phyloP scores from a whole-genome alignment of 129 eudicot species.

The Chrysanthemum lavandulifolium region DNA sequence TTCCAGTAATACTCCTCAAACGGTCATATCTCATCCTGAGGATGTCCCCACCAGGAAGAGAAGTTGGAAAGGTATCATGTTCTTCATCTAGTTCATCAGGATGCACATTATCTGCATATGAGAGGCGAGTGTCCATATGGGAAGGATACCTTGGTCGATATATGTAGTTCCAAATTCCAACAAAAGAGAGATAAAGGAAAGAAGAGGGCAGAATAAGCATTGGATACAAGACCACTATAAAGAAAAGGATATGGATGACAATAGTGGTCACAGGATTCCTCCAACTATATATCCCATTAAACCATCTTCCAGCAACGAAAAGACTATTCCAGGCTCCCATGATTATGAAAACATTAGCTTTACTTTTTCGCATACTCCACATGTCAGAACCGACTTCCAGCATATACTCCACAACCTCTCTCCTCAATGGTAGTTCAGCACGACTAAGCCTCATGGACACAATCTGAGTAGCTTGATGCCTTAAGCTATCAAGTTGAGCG shows the following conservation, averaged over 20 bases:
- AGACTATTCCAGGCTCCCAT: no score
- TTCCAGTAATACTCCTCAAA: constrained; percentile 60
- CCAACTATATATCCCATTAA: constrained; percentile 65
- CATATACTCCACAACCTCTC: constrained; percentile 76
- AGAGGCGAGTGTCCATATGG: constrained; percentile 63
- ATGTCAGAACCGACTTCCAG: constrained; percentile 14
- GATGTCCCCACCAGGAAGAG: constrained; percentile 31
- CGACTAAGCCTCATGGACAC: constrained; percentile 48
- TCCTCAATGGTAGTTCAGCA: constrained; percentile 75
- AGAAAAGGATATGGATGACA: constrained; percentile 45
- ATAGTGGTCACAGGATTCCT: constrained; percentile 56
- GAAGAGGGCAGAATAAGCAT: constrained; percentile 65
- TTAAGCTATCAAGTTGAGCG: constrained; percentile 49
- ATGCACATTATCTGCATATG: constrained; percentile 45
- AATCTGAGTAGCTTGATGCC: constrained; percentile 59
- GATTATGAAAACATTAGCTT: no score
- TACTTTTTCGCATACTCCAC: no score
- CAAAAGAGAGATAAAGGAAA: constrained; percentile 58
- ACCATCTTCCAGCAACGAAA: no score
- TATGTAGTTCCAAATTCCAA: constrained; percentile 81
- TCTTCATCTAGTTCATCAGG: constrained; percentile 77
- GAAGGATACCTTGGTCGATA: constrained; percentile 58
- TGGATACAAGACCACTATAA: constrained; percentile 42
- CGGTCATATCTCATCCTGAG: constrained; percentile 67
- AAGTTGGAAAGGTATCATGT: constrained; percentile 65